Percentiles rank a stretch among this genome's conserved stretches.
Conservation (phyloP, 257 asterid species). For the Solanum peruvianum region DNA sequence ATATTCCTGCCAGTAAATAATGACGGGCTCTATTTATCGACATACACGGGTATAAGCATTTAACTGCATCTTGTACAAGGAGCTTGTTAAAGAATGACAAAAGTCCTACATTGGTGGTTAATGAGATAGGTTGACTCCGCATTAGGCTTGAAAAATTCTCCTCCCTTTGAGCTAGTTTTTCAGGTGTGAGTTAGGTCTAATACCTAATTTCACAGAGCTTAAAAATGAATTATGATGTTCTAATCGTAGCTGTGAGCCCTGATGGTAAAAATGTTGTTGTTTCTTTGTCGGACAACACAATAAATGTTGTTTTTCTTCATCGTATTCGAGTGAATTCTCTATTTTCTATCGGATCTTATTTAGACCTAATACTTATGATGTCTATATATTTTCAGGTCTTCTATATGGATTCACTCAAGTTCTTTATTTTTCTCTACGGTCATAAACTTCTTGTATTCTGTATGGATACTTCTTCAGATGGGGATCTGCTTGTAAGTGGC, state of each 20-base stretch:
- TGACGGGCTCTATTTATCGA: neutral
- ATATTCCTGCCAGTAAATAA: neutral
- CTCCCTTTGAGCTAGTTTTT: too few species aligned
- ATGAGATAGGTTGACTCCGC: too few species aligned
- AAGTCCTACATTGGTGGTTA: too few species aligned
- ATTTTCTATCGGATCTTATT: neutral
- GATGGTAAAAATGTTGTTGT: constrained; percentile 71
- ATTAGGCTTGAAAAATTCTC: too few species aligned
- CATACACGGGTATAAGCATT: constrained; percentile 39
- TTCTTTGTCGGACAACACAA: constrained; percentile 63
- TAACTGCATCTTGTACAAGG: constrained; percentile 48
- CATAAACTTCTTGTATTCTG: constrained; percentile 79
- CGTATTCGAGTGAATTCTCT: neutral
- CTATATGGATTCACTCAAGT: constrained; percentile 82
- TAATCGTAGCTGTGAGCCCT: constrained; percentile 65
- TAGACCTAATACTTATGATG: neutral
- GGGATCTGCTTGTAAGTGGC: constrained; percentile 76
- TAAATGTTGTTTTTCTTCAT: constrained; percentile 34
- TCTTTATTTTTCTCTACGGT: constrained; percentile 61
- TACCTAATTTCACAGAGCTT: constrained; percentile 6
- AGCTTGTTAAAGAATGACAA: neutral
- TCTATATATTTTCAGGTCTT: constrained; percentile 44
- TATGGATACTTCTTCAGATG: constrained; percentile 92
- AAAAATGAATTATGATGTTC: constrained; percentile 78
- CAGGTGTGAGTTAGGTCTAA: too few species aligned